phyloP scores from a whole-genome alignment of 768 basidiomycete genomes.

The Leccinum uliginosum region DNA sequence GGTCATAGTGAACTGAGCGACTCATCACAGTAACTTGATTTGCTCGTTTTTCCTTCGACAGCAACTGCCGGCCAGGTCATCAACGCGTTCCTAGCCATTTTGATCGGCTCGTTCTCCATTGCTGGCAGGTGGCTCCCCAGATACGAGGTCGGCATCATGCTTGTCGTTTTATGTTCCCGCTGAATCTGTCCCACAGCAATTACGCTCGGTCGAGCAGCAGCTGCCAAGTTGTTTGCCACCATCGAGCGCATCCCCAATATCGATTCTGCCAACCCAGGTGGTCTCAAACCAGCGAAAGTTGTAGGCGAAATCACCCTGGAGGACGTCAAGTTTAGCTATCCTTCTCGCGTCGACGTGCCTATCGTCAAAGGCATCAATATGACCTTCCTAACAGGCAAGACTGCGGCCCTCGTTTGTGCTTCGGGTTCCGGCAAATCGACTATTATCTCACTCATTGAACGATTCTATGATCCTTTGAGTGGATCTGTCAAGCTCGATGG shows the following conservation, averaged over 20 bases:
- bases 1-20: constrained; percentile 40
- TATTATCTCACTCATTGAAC: constrained; percentile 72
- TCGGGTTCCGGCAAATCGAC: constrained; percentile 80
- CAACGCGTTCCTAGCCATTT: constrained; percentile 78
- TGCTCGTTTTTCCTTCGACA: constrained; percentile 21
- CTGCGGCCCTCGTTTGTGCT: constrained; percentile 73
- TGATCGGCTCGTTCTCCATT: constrained; percentile 90
- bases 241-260: constrained; percentile 87
- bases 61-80: constrained; percentile 70
- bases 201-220: constrained; percentile 74
- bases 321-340: constrained; percentile 78
- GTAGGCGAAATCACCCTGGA: constrained; percentile 69
- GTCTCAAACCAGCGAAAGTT: constrained; percentile 64
- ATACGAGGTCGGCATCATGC: constrained; percentile 55
- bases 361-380: constrained; percentile 70
- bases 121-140: constrained; percentile 85
- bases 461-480: constrained; percentile 79
- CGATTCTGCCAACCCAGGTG: constrained; percentile 68
- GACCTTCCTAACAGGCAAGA: constrained; percentile 71
- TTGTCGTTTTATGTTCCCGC: not conserved
- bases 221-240: constrained; percentile 83
- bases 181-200: constrained; percentile 46
- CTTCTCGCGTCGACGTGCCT: constrained; percentile 71
- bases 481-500: constrained; percentile 76
- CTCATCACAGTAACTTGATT: not conserved